A percentile compares a stretch with the other conserved stretches of the same genome.
Conservation (phyloP, 495 filamentous ascomycete species). For the Aspergillus cavernicola region DNA sequence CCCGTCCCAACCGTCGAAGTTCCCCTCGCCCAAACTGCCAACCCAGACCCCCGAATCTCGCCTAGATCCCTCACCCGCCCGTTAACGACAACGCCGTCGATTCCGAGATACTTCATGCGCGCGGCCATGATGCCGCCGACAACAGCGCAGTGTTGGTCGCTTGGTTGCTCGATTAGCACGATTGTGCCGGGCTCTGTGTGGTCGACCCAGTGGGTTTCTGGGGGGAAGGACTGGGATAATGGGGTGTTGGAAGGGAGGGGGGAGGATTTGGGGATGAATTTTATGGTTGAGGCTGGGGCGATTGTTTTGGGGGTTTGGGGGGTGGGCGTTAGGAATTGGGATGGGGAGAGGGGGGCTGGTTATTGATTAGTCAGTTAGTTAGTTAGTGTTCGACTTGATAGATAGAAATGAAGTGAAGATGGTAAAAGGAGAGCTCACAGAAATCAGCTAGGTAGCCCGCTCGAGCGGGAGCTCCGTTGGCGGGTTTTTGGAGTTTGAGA, state of each 20-base stretch:
- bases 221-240: slow-evolving; percentile 25
- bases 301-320: slow-evolving; percentile 39
- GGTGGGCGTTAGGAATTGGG: slow-evolving; percentile 30
- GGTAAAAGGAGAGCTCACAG: slow-evolving; percentile 29
- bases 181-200: slow-evolving; percentile 48
- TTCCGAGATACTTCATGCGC: slow-evolving; percentile 55
- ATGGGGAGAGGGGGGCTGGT: slow-evolving; percentile 32
- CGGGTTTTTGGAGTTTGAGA: slow-evolving; percentile 53
- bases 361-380: neutral
- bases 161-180: slow-evolving; percentile 57
- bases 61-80: slow-evolving; percentile 61
- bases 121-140: slow-evolving; percentile 66
- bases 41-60: slow-evolving; percentile 42
- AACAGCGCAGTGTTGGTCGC: slow-evolving; percentile 57
- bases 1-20: slow-evolving; percentile 58
- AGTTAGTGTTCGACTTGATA: neutral
- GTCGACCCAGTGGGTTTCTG: slow-evolving; percentile 59
- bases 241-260: slow-evolving; percentile 12
- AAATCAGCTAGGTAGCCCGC: slow-evolving; percentile 63
- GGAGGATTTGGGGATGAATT: slow-evolving; percentile 51
- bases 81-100: slow-evolving; percentile 51
- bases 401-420: neutral
- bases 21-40: slow-evolving; percentile 55
- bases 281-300: slow-evolving; percentile 60
- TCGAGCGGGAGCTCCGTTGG: slow-evolving; percentile 28